Base-by-base conservation (phyloP, 257 asterid genomes). In the Nyctanthes arbortristis region DNA sequence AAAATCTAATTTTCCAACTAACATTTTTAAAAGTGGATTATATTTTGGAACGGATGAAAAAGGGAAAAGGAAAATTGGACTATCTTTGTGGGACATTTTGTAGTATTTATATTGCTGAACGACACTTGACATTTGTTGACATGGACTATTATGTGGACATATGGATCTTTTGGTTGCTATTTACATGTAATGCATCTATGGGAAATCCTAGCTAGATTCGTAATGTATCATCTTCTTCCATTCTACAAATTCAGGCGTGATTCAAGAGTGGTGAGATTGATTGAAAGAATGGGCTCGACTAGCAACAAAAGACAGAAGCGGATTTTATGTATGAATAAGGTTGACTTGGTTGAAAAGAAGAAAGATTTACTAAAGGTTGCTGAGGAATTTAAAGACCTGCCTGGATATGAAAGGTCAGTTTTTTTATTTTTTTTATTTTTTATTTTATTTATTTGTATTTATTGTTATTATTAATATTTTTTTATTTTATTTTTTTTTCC, bases 221-320 rank as follows among this genome's bases (percentile, higher is more conserved):
- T 43, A 25, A 25, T 39, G 14, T 73, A 71, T 58, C 62, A 58
- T 66, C 4, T 63, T 25, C 22, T 78, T 61, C 62, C 27, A 37
- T 37, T 37, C 71, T 74, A 63, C 75, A 33, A 73, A 39, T 70
- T 34, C 73, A 93, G 97, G 73, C 96, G 96, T 67, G 99, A 93
- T 79, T 80, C 96, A 54, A 89, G 99, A 81, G 99, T 93, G 55
- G 90, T 87, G 85, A 89, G 93, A 79, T 82, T 93, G 91, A 85
- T 93, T 20, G 80, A 91, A 72, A 81, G 96, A 77, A 84, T 93
- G 99, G 99, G 99, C 71, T 81, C 96, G 49, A 81, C 79, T 25
- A 74, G 67, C 64, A 77, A 64, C 69, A 71, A 92, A 66, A 77
- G 65, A 57, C 99, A 93, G 85, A 93, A 85, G 82, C 92, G 96